phyloP scores from a whole-genome alignment of 768 basidiomycete genomes.

The Gelatoporia subvermispora region DNA sequence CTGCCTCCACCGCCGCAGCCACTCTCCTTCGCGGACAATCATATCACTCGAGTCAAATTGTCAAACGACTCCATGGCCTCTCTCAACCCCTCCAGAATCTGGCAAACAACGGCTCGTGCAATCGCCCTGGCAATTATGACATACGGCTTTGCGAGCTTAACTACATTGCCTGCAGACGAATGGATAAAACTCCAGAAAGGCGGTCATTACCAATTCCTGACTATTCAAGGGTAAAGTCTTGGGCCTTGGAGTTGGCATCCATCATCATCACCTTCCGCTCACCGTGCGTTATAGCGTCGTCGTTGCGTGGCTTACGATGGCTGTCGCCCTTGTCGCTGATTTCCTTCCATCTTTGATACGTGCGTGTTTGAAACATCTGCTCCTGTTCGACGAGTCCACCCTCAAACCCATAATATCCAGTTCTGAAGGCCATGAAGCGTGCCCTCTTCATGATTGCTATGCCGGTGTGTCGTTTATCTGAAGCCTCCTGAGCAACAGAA shows the following conservation, averaged over 20 bases:
- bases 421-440: slow-evolving; percentile 46
- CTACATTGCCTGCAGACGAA: slow-evolving; percentile 13
- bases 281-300: slow-evolving; percentile 25
- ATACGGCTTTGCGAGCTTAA: slow-evolving; percentile 29
- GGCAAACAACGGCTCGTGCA: slow-evolving; percentile 21
- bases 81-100: slow-evolving; percentile 2
- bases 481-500: no score
- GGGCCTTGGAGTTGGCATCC: neutral
- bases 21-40: no score
- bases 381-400: neutral
- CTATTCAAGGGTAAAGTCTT: slow-evolving; percentile 63
- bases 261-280: no score
- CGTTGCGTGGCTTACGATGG: slow-evolving; percentile 37
- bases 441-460: slow-evolving; percentile 57
- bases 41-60: no score
- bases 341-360: slow-evolving; percentile 32
- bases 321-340: slow-evolving; percentile 35
- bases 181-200: slow-evolving; percentile 46
- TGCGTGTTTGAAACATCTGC: slow-evolving; percentile 20
- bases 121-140: slow-evolving; percentile 29
- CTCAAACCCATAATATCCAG: slow-evolving; percentile 29
- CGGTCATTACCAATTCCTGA: slow-evolving; percentile 69
- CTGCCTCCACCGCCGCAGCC: no score
- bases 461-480: slow-evolving; percentile 48
- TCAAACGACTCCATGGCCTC: no score